These are phyloP conservation scores for Yamadazyma insecticola DNA, from an alignment of 805 yeast species.

Conservation along the genomic window DNA sequence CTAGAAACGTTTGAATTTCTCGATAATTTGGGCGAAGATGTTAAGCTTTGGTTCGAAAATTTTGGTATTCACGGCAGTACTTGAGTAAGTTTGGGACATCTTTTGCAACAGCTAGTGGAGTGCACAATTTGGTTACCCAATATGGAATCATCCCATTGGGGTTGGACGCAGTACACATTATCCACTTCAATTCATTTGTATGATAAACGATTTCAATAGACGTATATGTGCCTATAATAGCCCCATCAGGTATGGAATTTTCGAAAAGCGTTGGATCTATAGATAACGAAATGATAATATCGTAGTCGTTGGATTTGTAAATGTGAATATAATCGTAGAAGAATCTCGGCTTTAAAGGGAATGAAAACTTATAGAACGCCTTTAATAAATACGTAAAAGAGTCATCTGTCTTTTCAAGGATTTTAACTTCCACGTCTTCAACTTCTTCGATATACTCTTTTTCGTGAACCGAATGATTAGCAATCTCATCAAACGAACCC, in stretches of 20 bases:
- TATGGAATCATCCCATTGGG: slow-evolving; percentile 38
- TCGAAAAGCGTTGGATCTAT: slow-evolving; percentile 22
- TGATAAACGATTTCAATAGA: slow-evolving; percentile 30
- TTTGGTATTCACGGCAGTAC: slow-evolving; percentile 17
- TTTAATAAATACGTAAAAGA: slow-evolving; percentile 25
- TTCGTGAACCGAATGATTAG: slow-evolving; percentile 33
- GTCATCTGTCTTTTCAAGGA: slow-evolving; percentile 10
- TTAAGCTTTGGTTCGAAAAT: slow-evolving; percentile 35
- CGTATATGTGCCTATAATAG: slow-evolving; percentile 28
- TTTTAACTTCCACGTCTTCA: slow-evolving; percentile 17
- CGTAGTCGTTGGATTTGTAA: slow-evolving; percentile 12
- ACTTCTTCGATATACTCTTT: slow-evolving; percentile 31
- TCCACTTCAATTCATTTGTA: slow-evolving; percentile 25
- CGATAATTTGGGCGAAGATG: slow-evolving; percentile 40
- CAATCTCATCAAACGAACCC: slow-evolving; percentile 9
- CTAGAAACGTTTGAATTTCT: slow-evolving; percentile 33
- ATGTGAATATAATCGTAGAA: slow-evolving; percentile 35
- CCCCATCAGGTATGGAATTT: slow-evolving; percentile 8
- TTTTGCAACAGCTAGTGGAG: slow-evolving; percentile 31
- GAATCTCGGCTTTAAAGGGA: slow-evolving; percentile 30
- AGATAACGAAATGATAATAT: slow-evolving; percentile 29
- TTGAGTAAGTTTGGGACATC: slow-evolving; percentile 34
- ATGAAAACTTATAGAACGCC: slow-evolving; percentile 30
- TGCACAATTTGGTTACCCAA: slow-evolving; percentile 26
- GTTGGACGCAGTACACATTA: slow-evolving; percentile 35